Evolutionary conservation across 129 eudicot genomes (phyloP).

Genomic region (Helichrysum umbraculigerum): DNA sequence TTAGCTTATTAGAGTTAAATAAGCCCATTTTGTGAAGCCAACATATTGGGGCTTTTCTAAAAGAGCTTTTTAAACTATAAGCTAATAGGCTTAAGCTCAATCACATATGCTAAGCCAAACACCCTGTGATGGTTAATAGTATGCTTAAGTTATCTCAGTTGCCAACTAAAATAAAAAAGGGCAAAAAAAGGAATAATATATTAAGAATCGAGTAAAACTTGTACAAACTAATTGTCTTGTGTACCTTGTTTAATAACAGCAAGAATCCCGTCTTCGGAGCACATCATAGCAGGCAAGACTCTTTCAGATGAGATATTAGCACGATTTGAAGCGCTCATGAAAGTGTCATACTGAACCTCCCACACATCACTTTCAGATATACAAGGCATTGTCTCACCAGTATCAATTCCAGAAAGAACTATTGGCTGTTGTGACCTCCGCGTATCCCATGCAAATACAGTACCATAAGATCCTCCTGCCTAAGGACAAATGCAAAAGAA

Average conservation of each 20-base stretch:
- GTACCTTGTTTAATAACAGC: constrained; percentile 85
- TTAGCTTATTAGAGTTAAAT: too few relatives aligned
- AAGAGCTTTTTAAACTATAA: too few relatives aligned
- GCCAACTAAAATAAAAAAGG: background rate
- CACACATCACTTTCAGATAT: constrained; percentile 86
- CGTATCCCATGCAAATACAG: constrained; percentile 91
- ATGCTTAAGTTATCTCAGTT: background rate
- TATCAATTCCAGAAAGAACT: constrained; percentile 68
- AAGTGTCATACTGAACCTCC: constrained; percentile 93
- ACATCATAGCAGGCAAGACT: constrained; percentile 85
- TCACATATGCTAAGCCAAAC: too few relatives aligned
- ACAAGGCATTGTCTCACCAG: constrained; percentile 29
- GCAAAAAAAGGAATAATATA: background rate
- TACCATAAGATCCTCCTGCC: constrained; percentile 98
- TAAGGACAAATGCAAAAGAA: constrained; percentile 7
- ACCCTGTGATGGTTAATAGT: background rate
- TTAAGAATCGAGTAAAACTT: background rate
- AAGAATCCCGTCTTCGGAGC: constrained; percentile 96
- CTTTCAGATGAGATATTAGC: constrained; percentile 56
- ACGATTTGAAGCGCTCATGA: constrained; percentile 55
- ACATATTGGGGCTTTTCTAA: too few relatives aligned
- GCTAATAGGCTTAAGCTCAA: too few relatives aligned
- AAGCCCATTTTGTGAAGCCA: too few relatives aligned
- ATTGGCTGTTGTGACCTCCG: constrained; percentile 80
- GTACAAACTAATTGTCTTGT: background rate